phyloP scores from a whole-genome alignment of 441 rosid species.

The Erysimum cheiri region DNA sequence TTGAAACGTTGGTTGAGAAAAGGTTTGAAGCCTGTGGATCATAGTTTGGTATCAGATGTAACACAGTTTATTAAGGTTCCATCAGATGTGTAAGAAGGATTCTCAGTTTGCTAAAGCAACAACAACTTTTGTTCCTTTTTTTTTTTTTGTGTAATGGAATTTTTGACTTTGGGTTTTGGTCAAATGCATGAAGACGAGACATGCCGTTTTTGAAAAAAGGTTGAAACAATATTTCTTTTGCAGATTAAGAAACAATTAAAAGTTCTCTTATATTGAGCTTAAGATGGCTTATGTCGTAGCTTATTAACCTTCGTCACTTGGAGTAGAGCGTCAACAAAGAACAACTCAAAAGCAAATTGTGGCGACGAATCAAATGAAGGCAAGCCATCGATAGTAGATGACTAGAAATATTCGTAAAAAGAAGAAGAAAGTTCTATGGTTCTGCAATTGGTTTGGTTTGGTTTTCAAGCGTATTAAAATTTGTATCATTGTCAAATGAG shows the following conservation, averaged over 20 bases:
- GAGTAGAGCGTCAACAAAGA: not conserved
- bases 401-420: not conserved
- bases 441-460: not conserved
- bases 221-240: not conserved
- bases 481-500: not conserved
- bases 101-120: constrained; percentile 40
- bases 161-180: constrained; percentile 31
- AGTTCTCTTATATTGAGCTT: not conserved
- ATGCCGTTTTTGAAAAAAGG: not conserved
- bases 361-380: not conserved
- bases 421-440: not conserved
- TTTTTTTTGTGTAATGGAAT: constrained; percentile 20
- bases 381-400: not conserved
- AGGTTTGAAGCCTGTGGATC: constrained; percentile 73
- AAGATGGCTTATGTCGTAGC: not conserved
- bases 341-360: not conserved
- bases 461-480: not conserved
- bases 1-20: constrained; percentile 64
- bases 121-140: constrained; percentile 15
- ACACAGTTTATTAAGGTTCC: constrained; percentile 63
- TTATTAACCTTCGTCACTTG: not conserved
- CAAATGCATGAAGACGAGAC: constrained; percentile 10
- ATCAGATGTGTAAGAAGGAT: constrained; percentile 46
- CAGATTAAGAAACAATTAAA: not conserved
- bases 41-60: constrained; percentile 66